phyloP scores from a whole-genome alignment of 106 monocot species.

The Chionographis japonica region DNA sequence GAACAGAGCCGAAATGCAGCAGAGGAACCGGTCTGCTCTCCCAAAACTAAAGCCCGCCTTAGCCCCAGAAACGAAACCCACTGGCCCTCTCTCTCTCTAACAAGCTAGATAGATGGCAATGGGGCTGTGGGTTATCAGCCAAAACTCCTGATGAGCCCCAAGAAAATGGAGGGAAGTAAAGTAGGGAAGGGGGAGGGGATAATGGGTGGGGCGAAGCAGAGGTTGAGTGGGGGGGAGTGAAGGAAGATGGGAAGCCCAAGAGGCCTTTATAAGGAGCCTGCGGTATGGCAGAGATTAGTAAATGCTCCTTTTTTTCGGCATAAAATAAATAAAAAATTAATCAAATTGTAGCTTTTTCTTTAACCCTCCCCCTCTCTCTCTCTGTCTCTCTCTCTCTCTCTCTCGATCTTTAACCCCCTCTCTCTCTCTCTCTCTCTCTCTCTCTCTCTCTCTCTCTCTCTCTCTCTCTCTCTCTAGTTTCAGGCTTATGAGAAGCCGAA shows the following conservation, averaged over 20 bases:
- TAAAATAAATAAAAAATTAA: too few relatives aligned
- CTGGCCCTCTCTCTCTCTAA: background rate
- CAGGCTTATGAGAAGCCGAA: background rate
- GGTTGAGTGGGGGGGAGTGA: too few relatives aligned
- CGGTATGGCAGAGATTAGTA: background rate
- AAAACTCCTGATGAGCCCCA: constrained; percentile 5
- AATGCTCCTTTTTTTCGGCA: background rate
- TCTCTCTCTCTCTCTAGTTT: too few relatives aligned
- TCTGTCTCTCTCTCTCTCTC: background rate
- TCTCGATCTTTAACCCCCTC: too few relatives aligned
- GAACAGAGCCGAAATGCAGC: background rate
- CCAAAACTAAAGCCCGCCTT: background rate
- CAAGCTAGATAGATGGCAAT: background rate
- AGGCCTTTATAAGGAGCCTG: background rate
- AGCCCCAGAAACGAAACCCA: background rate
- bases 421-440: too few relatives aligned
- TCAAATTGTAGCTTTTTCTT: background rate
- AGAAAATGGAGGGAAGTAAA: background rate
- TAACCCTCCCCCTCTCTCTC: too few relatives aligned
- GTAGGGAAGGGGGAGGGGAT: background rate
- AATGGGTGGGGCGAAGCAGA: too few relatives aligned
- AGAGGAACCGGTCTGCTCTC: background rate
- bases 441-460: too few relatives aligned
- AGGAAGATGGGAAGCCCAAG: too few relatives aligned
- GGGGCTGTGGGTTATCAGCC: background rate